phyloP scores from a whole-genome alignment of 805 yeast species.

The Candida anglica region DNA sequence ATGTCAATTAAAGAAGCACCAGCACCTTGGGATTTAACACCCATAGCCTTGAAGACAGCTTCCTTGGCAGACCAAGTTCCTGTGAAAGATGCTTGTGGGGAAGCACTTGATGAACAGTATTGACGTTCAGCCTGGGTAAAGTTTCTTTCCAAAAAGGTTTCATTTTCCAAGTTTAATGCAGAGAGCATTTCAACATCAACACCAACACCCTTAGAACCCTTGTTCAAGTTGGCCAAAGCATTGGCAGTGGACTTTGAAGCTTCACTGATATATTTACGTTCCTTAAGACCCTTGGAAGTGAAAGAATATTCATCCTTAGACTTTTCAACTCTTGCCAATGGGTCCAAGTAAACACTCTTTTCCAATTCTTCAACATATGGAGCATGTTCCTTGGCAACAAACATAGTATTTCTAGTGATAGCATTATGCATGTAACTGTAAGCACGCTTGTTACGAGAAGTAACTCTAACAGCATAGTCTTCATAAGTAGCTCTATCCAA shows the following conservation, averaged over 20 bases:
- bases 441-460: constrained; percentile 79
- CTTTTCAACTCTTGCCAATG: constrained; percentile 73
- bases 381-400: constrained; percentile 88
- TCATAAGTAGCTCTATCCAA: constrained; percentile 70
- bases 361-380: constrained; percentile 91
- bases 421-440: constrained; percentile 96
- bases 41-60: constrained; percentile 95
- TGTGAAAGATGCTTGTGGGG: constrained; percentile 85
- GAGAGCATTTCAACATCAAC: constrained; percentile 92
- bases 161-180: constrained; percentile 80
- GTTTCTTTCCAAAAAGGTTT: constrained; percentile 87
- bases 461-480: constrained; percentile 66
- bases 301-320: constrained; percentile 44
- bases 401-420: constrained; percentile 83
- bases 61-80: constrained; percentile 99
- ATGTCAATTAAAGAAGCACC: constrained; percentile 93
- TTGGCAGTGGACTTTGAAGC: constrained; percentile 59
- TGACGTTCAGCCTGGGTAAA: constrained; percentile 77
- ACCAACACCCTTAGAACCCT: constrained; percentile 73
- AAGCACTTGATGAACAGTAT: constrained; percentile 73
- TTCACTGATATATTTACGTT: constrained; percentile 37
- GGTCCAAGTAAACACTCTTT: constrained; percentile 89
- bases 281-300: constrained; percentile 33
- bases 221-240: constrained; percentile 55
- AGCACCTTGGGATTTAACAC: constrained; percentile 86